A percentile compares a stretch with the other conserved stretches of the same genome.
Conservation (phyloP, 2,329 filamentous ascomycete genomes). For the Plenodomus lindquistii region DNA sequence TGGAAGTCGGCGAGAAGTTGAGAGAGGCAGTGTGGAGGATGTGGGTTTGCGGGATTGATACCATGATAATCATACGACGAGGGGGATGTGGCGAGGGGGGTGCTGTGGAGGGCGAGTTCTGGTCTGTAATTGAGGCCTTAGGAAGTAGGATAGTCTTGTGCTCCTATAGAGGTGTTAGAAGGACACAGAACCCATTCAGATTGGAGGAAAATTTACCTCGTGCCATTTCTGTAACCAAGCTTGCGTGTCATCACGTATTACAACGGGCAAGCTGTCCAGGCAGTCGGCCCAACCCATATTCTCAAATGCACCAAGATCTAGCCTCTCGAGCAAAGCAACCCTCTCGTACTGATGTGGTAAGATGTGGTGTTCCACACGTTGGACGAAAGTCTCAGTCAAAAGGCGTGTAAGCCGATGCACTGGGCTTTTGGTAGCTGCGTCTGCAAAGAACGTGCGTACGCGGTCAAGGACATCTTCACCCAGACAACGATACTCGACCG, state of each 20-base stretch:
- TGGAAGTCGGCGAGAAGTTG: constrained; percentile 36
- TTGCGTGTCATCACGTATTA: constrained; percentile 49
- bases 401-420: constrained; percentile 55
- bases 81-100: constrained; percentile 46
- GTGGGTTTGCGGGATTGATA: constrained; percentile 82
- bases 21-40: constrained; percentile 80
- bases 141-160: constrained; percentile 31
- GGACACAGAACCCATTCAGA: neutral
- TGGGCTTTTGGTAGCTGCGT: constrained; percentile 52
- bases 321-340: constrained; percentile 57
- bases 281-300: constrained; percentile 59
- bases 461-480: constrained; percentile 69
- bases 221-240: constrained; percentile 63
- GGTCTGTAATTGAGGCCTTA: constrained; percentile 1
- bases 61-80: constrained; percentile 79
- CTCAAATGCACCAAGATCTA: constrained; percentile 57
- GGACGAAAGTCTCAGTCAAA: constrained; percentile 55
- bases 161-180: constrained; percentile 24
- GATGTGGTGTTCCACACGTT: constrained; percentile 51
- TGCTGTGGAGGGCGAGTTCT: constrained; percentile 17
- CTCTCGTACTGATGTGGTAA: constrained; percentile 57
- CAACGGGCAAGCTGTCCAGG: constrained; percentile 55
- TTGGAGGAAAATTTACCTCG: constrained; percentile 44
- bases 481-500: constrained; percentile 74
- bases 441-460: constrained; percentile 51